Evolutionary conservation across 768 basidiomycete species (phyloP), one percentile per base, ranked within the genome.

Genomic region (Mycena rosella): DNA sequence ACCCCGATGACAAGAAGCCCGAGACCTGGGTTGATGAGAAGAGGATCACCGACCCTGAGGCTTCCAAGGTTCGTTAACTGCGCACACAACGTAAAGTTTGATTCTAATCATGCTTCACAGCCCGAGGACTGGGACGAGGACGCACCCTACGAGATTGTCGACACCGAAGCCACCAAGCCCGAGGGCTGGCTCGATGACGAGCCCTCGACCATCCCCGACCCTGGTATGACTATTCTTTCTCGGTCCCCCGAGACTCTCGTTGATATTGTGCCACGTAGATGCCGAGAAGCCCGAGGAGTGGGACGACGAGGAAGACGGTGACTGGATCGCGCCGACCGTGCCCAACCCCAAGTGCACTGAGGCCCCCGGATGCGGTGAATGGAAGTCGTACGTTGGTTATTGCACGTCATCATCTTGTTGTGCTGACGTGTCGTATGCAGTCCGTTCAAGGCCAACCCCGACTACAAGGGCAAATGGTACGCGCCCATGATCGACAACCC

Each of bases 251-350:
- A 1, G 44, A 18, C 36, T n/a, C 45, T 55, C 10, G 18, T 4
- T 68, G 38, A 52, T 47, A n/a, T 27, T 22, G 18, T 51, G 52
- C 30, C 42, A n/a, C 72, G 3, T 63, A 89, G 94, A 95, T 71
- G 89, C 94, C 44, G 88, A 91, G 80, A 98, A 98, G 85, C 98
- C 98, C 8, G 98, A 99, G 78, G 98, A 99, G 80, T 99, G 98
- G 98, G 96, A 98, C 75, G 97, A 98, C 74, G 98, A 98, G 77
- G 98, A 99, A 78, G 97, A 99, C 73, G 98, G 98, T 78, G 97
- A 99, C 77, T 99, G 96, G 96, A 88, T 99, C 71, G 87, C 96
- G 9, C 96, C 98, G 32, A 89, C 89, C 63, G 85, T 99, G 63
- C 81, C 87, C 65, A 99, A 99, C 87, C 94, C 97, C 69, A 92